A percentile compares a stretch with the other conserved stretches of the same genome.
Conservation (phyloP, 352 stramenopile species). For the Phytophthora agathidicida region DNA sequence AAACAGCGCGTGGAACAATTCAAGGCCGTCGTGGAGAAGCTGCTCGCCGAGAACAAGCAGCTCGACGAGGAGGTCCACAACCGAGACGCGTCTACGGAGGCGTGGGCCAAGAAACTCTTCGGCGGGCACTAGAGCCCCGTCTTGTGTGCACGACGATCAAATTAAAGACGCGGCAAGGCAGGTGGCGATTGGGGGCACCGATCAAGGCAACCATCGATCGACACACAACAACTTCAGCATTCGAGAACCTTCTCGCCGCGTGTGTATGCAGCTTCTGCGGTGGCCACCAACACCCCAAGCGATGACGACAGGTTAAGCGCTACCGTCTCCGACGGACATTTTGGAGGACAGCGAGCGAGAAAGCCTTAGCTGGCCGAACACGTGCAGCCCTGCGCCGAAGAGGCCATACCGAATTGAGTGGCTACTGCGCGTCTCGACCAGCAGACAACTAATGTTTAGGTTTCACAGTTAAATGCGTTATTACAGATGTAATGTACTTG, state of each 20-base stretch:
- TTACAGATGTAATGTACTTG: not conserved
- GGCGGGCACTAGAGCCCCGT: slow-evolving; percentile 1
- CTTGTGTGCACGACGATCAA: slow-evolving; percentile 16
- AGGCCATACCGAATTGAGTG: no score
- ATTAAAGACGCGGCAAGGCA: not conserved
- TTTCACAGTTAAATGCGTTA: not conserved
- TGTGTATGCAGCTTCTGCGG: not conserved
- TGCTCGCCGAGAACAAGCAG: slow-evolving; percentile 36
- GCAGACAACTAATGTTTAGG: not conserved
- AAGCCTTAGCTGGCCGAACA: no score
- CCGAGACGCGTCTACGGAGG: slow-evolving; percentile 29
- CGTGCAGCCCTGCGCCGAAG: no score
- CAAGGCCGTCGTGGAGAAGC: slow-evolving; percentile 21
- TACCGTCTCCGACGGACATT: no score
- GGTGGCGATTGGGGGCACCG: slow-evolving; percentile 2
- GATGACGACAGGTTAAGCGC: no score
- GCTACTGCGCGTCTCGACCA: no score
- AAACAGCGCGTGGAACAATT: slow-evolving; percentile 23
- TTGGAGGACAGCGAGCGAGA: no score
- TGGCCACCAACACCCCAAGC: no score
- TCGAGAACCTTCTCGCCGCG: slow-evolving; percentile 40
- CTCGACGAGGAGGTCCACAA: slow-evolving; percentile 29
- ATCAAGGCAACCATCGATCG: slow-evolving; percentile 2
- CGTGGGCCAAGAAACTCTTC: slow-evolving; percentile 34
- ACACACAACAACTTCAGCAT: slow-evolving; percentile 3